Evolutionary conservation across 495 filamentous ascomycete species (phyloP).

Genomic region (Penicillium silybi): DNA sequence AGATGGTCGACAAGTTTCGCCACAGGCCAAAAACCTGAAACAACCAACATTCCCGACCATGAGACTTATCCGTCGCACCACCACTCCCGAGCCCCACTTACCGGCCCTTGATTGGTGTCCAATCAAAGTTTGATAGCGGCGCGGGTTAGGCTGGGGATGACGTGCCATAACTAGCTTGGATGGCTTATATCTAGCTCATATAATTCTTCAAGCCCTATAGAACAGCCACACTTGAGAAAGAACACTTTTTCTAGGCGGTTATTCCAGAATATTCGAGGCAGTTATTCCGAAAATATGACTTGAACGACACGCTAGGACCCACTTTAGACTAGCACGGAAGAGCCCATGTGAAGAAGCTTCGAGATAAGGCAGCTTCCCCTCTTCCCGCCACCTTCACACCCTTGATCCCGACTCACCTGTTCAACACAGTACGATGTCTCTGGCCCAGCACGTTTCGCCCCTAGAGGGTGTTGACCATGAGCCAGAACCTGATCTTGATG

Average conservation of each 20-base stretch:
- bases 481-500: constrained; percentile 15
- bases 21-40: no score
- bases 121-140: neutral
- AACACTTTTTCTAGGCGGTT: no score
- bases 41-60: neutral
- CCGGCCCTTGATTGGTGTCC: neutral
- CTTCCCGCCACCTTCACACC: neutral
- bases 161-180: neutral
- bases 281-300: neutral
- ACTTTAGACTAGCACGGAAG: neutral
- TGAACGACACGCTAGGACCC: neutral
- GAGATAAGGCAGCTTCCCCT: neutral
- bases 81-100: neutral
- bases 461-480: constrained; percentile 41
- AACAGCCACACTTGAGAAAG: no score
- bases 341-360: neutral
- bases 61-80: neutral
- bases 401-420: neutral
- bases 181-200: no score
- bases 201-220: no score
- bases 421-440: constrained; percentile 33
- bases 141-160: neutral
- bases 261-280: no score
- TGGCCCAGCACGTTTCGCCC: constrained; percentile 40
- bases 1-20: neutral